phyloP scores from a whole-genome alignment of 2,329 filamentous ascomycete species.

The Verticillium albo-atrum region DNA sequence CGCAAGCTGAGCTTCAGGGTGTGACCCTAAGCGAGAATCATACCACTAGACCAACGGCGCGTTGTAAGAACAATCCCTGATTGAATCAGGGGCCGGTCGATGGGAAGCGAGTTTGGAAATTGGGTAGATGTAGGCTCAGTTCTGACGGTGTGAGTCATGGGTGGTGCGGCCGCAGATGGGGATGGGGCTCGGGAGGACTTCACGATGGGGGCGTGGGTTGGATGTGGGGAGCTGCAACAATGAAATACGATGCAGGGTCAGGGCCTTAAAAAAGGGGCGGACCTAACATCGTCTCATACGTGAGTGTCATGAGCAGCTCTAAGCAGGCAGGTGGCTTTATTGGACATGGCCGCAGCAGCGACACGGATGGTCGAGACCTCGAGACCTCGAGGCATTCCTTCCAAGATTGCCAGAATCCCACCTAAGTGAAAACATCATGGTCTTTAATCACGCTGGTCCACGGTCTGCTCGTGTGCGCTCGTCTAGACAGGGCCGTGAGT shows the following conservation, averaged over 20 bases:
- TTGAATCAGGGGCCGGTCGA: background rate
- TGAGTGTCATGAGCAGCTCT: too few relatives aligned
- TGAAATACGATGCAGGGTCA: background rate
- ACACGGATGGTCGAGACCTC: too few relatives aligned
- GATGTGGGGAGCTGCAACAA: background rate
- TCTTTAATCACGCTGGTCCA: too few relatives aligned
- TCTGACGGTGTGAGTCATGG: background rate
- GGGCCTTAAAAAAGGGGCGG: too few relatives aligned
- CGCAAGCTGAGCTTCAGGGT: conserved; percentile 14
- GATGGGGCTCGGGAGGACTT: background rate
- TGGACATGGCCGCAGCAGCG: too few relatives aligned
- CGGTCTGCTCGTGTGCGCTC: too few relatives aligned
- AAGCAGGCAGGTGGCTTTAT: too few relatives aligned
- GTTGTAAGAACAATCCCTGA: background rate
- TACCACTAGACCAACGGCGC: conserved; percentile 10
- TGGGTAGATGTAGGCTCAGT: background rate
- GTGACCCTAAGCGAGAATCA: conserved; percentile 9
- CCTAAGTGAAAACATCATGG: too few relatives aligned
- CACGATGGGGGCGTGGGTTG: background rate
- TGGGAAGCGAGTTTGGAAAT: background rate
- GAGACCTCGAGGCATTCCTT: too few relatives aligned
- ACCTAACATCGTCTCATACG: too few relatives aligned
- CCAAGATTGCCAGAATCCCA: too few relatives aligned
- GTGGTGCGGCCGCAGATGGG: background rate
- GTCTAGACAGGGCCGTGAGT: too few relatives aligned